phyloP scores from a whole-genome alignment of 2,329 filamentous ascomycete genomes.

The Hypocreales sp. region DNA sequence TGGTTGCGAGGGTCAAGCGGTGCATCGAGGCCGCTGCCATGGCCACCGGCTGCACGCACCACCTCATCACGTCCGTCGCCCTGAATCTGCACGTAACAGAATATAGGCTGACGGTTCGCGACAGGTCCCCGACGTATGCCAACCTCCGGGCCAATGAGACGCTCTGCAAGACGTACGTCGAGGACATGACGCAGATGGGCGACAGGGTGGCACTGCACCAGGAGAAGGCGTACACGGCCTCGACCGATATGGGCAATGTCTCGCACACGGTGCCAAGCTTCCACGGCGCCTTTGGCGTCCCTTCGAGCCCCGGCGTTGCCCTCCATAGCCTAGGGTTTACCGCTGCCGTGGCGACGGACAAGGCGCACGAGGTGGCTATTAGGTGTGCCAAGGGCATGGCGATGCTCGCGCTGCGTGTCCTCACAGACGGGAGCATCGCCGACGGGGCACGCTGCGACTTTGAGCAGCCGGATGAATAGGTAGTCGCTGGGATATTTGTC shows the following conservation, averaged over 20 bases:
- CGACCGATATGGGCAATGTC: slow-evolving; percentile 37
- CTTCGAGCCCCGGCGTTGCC: slow-evolving; percentile 17
- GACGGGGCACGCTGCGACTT: slow-evolving; percentile 7
- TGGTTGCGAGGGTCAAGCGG: slow-evolving; percentile 15
- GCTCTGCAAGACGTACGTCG: slow-evolving; percentile 25
- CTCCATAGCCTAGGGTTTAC: slow-evolving; percentile 26
- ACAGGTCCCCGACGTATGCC: slow-evolving; percentile 22
- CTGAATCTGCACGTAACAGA: no score
- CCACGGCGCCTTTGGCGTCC: slow-evolving; percentile 31
- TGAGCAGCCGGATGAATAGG: slow-evolving; percentile 2
- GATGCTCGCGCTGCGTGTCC: slow-evolving; percentile 15
- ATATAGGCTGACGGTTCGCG: no score
- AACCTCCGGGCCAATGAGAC: slow-evolving; percentile 28
- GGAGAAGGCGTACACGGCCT: slow-evolving; percentile 20
- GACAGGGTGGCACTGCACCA: slow-evolving; percentile 18
- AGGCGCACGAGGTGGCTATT: slow-evolving; percentile 22
- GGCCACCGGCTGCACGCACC: slow-evolving; percentile 18
- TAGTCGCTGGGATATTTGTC: no score
- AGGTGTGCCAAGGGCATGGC: slow-evolving; percentile 29
- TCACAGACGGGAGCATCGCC: slow-evolving; percentile 9
- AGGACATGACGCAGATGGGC: slow-evolving; percentile 24
- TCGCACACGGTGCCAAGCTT: slow-evolving; percentile 29
- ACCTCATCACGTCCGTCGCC: slow-evolving; percentile 19
- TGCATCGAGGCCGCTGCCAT: slow-evolving; percentile 20
- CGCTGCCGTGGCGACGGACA: slow-evolving; percentile 23